These are phyloP conservation scores for Aspergillus affinis DNA, from an alignment of 495 filamentous ascomycete genomes.

Conservation along the genomic window DNA sequence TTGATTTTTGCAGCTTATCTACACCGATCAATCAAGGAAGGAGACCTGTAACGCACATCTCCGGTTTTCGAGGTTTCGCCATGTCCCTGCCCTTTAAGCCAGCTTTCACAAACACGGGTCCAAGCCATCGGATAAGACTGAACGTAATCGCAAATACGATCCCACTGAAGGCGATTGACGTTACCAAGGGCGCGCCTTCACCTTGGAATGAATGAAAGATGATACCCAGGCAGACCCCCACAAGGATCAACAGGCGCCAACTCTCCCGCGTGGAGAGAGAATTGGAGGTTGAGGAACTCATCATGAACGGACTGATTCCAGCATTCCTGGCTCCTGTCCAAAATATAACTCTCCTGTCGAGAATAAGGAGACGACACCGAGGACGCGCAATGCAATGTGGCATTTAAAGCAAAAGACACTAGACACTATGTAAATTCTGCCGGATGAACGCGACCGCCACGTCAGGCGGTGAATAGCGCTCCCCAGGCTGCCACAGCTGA, in stretches of 20 bases:
- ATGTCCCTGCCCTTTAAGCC: constrained; percentile 91
- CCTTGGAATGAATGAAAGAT: constrained; percentile 78
- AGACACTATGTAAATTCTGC: constrained; percentile 33
- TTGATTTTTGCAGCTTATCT: constrained; percentile 17
- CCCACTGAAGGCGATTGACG: constrained; percentile 81
- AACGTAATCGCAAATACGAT: constrained; percentile 79
- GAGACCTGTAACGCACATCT: constrained; percentile 59
- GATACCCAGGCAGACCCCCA: constrained; percentile 67
- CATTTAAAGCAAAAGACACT: constrained; percentile 10
- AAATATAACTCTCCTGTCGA: too few relatives aligned
- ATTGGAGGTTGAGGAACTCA: constrained; percentile 32
- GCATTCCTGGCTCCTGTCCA: constrained; percentile 6
- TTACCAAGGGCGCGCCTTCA: constrained; percentile 87
- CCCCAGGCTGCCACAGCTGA: constrained; percentile 21
- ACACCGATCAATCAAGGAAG: constrained; percentile 1
- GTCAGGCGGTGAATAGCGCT: constrained; percentile 24
- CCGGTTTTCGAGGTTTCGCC: constrained; percentile 71
- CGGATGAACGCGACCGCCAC: constrained; percentile 25
- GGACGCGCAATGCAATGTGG: constrained; percentile 34
- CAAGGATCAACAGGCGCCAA: constrained; percentile 66
- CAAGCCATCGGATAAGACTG: constrained; percentile 91
- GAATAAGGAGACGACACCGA: constrained; percentile 12
- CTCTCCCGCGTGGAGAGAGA: constrained; percentile 67
- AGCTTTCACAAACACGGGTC: constrained; percentile 80
- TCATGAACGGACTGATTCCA: constrained; percentile 22